Percentiles rank a stretch among this genome's conserved stretches.
Conservation (phyloP, 306 rosid species). For the Casuarina cunninghamiana region DNA sequence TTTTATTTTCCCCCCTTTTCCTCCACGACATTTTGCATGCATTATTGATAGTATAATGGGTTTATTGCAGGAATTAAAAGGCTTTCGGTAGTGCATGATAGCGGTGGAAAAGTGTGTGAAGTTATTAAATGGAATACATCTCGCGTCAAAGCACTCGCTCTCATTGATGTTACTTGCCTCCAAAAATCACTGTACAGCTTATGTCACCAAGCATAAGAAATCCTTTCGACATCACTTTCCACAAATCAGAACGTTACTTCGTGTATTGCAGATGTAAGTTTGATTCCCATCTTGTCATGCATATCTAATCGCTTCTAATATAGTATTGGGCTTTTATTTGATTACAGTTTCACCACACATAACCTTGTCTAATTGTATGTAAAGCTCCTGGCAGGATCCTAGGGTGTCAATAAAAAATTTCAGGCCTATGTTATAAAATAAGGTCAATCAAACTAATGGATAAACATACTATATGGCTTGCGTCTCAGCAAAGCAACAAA, state of each 20-base stretch:
- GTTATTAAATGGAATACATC: not conserved
- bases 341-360: constrained; percentile 28
- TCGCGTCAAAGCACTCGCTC: constrained; percentile 36
- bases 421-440: too few relatives aligned
- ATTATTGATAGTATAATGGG: too few relatives aligned
- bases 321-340: constrained; percentile 27
- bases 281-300: constrained; percentile 49
- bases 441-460: too few relatives aligned
- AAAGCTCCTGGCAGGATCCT: constrained; percentile 44
- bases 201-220: constrained; percentile 34
- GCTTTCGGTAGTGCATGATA: too few relatives aligned
- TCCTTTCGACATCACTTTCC: constrained; percentile 29
- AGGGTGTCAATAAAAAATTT: constrained; percentile 23
- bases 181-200: constrained; percentile 38
- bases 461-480: too few relatives aligned
- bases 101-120: too few relatives aligned
- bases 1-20: too few relatives aligned
- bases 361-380: constrained; percentile 16
- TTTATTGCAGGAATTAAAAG: too few relatives aligned
- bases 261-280: constrained; percentile 44
- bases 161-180: constrained; percentile 56
- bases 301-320: constrained; percentile 44
- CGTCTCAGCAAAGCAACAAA: too few relatives aligned
- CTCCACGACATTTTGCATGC: too few relatives aligned
- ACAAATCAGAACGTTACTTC: constrained; percentile 38